phyloP scores from a whole-genome alignment of 306 rosid species.

The Oemleria cerasiformis region DNA sequence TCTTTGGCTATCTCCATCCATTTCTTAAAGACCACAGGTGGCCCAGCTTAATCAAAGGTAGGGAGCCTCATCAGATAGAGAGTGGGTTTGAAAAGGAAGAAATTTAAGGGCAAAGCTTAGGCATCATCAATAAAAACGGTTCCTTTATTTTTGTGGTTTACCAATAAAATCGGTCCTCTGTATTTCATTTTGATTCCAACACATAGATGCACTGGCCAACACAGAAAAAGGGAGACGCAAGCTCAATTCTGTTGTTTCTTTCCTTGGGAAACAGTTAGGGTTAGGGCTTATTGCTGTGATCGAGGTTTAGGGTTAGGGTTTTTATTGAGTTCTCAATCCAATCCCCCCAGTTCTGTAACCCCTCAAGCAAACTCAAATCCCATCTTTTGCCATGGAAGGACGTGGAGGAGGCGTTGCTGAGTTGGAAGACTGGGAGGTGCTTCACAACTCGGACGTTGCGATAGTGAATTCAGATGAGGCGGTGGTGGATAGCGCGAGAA shows the following conservation, averaged over 20 bases:
- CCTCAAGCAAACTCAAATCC: not conserved
- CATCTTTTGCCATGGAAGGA: constrained; percentile 44
- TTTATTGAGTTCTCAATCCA: not conserved
- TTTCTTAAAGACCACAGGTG: not conserved
- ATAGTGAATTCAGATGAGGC: constrained; percentile 12
- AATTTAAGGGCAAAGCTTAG: no score
- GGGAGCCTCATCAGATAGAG: no score
- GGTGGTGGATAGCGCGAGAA: constrained; percentile 9
- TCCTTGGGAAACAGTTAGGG: not conserved
- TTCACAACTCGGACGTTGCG: constrained; percentile 31
- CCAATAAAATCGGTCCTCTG: constrained; percentile 16
- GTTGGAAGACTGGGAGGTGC: constrained; percentile 68
- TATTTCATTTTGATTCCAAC: not conserved
- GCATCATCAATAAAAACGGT: not conserved
- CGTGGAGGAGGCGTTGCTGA: constrained; percentile 39
- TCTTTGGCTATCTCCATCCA: not conserved
- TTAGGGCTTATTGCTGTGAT: not conserved
- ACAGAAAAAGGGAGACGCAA: not conserved
- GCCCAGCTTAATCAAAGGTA: not conserved
- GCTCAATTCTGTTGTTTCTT: not conserved
- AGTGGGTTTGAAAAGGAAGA: no score
- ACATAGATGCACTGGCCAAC: not conserved
- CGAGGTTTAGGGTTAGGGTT: not conserved
- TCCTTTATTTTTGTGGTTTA: constrained; percentile 1
- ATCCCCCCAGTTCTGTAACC: not conserved